phyloP scores from a whole-genome alignment of 2,329 filamentous ascomycete genomes.

The Clarireedia paspali region DNA sequence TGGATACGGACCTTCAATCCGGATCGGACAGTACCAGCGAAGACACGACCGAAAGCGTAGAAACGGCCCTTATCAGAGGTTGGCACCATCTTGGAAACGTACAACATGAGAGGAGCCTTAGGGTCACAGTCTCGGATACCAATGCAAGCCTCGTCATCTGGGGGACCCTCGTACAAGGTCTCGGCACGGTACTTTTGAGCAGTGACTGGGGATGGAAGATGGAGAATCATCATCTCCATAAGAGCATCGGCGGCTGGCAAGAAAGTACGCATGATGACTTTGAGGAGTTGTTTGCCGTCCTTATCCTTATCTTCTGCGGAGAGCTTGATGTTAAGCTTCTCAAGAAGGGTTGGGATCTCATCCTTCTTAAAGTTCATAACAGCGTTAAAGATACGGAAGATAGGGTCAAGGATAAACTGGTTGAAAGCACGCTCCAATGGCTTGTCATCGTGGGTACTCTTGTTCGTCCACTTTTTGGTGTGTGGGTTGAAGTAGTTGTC shows the following conservation, averaged over 20 bases:
- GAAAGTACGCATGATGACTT: slow-evolving; percentile 98
- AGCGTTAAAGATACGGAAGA: slow-evolving; percentile 96
- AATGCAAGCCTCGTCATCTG: slow-evolving; percentile 85
- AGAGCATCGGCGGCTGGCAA: slow-evolving; percentile 95
- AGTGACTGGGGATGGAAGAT: slow-evolving; percentile 90
- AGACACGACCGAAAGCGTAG: slow-evolving; percentile 99
- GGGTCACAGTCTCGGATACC: slow-evolving; percentile 98
- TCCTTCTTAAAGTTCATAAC: slow-evolving; percentile 99
- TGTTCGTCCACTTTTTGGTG: slow-evolving; percentile 99
- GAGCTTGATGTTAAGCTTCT: slow-evolving; percentile 96
- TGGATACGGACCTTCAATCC: slow-evolving; percentile 99
- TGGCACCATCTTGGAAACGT: slow-evolving; percentile 99
- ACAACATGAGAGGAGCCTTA: slow-evolving; percentile 98
- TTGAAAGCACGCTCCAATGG: slow-evolving; percentile 96
- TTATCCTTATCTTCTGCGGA: slow-evolving; percentile 77
- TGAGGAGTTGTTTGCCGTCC: slow-evolving; percentile 96
- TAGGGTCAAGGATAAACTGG: slow-evolving; percentile 98
- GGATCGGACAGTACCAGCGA: slow-evolving; percentile 94
- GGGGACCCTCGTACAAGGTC: slow-evolving; percentile 96
- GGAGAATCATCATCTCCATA: slow-evolving; percentile 99
- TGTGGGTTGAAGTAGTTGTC: slow-evolving; percentile 99
- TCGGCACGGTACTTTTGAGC: slow-evolving; percentile 97
- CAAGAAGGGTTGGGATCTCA: slow-evolving; percentile 71
- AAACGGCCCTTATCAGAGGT: slow-evolving; percentile 99
- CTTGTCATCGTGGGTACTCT: slow-evolving; percentile 75